Base-by-base conservation (phyloP, 2,329 filamentous ascomycete genomes). In the Septoria petroselini region DNA sequence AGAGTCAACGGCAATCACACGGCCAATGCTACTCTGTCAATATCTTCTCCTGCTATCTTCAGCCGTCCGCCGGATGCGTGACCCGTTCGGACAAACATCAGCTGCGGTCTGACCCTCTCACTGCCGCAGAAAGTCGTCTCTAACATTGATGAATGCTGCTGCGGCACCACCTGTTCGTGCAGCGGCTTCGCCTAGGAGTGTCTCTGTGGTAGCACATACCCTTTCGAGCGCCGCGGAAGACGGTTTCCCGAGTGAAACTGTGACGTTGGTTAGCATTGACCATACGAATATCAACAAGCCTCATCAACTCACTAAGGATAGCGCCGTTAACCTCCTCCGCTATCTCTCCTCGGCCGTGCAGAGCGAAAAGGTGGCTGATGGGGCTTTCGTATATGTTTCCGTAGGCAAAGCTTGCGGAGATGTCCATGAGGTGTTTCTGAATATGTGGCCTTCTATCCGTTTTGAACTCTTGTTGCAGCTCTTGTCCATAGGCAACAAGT, bases 311-410 rank as follows among this genome's bases (percentile, higher is more conserved):
- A 95, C 90, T 83, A 53, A 98, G 70, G 61, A 98, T 95, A 39
- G 89, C 91, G 53, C 88, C 88, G 69, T 97, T 97, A 49, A 98
- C 75, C 68, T 95, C 91, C 72, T 98, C 93, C 7, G 91, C 91
- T 33, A 97, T 88, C 14, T 82, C 77, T 14, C 84, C 81, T 35
- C 93, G 77, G 1, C 88, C 89, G 44, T 79, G 81, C 31, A 80
- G 76, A 62, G 95, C 88, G 50, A 98, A 74, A 52, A 96, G 73
- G 64, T 88, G 85, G 12, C 85, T 84, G 51, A 96, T 79, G 52
- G 85, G 81, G 55, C 87, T 88, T 59, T 84, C 82, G 12, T 86
- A 76, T 0, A 91, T 88, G 64, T 96, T 88, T 29, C 81, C 72
- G 64, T 97, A 98, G 1, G 91, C 91, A 57, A 97, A 80, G 47